A percentile compares a stretch with the other conserved stretches of the same genome.
Conservation (phyloP, 108 stramenopile genomes). For the Pseudonitzschia delicatissima region DNA sequence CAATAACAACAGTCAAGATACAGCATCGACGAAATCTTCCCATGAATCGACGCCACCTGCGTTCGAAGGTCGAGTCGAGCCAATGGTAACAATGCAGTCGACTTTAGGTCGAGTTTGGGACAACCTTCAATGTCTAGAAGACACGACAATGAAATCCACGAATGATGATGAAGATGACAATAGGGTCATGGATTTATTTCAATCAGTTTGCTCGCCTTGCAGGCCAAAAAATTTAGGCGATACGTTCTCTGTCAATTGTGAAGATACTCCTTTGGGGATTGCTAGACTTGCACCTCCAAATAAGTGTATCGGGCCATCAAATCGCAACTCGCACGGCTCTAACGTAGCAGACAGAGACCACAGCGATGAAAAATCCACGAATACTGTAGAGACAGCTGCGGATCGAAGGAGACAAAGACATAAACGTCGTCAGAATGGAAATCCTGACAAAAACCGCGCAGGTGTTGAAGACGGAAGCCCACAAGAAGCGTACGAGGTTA, state of each 20-base stretch:
- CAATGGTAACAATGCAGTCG: neutral
- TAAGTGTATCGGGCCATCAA: neutral
- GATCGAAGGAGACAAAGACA: slow-evolving; percentile 31
- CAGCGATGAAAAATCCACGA: slow-evolving; percentile 1
- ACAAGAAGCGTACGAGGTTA: slow-evolving; percentile 36
- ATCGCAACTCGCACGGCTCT: neutral
- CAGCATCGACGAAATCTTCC: slow-evolving; percentile 13
- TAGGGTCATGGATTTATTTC: slow-evolving; percentile 10
- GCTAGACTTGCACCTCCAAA: slow-evolving; percentile 21
- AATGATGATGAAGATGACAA: neutral
- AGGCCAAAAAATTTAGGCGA: slow-evolving; percentile 18
- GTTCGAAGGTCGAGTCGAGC: neutral
- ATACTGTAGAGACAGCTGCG: slow-evolving; percentile 22
- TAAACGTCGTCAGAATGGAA: slow-evolving; percentile 9
- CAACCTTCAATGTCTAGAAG: slow-evolving; percentile 18
- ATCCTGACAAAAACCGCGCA: neutral
- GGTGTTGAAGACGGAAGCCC: slow-evolving; percentile 1
- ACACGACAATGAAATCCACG: slow-evolving; percentile 13
- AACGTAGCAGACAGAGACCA: neutral
- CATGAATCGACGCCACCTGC: slow-evolving; percentile 5
- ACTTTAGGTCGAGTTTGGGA: slow-evolving; percentile 12
- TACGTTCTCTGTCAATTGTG: neutral
- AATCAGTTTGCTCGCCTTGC: slow-evolving; percentile 20
- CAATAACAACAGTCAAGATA: slow-evolving; percentile 18
- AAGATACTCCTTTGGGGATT: slow-evolving; percentile 24